Conservation (phyloP, 2,329 filamentous ascomycete species). For the Clonostachys chloroleuca region DNA sequence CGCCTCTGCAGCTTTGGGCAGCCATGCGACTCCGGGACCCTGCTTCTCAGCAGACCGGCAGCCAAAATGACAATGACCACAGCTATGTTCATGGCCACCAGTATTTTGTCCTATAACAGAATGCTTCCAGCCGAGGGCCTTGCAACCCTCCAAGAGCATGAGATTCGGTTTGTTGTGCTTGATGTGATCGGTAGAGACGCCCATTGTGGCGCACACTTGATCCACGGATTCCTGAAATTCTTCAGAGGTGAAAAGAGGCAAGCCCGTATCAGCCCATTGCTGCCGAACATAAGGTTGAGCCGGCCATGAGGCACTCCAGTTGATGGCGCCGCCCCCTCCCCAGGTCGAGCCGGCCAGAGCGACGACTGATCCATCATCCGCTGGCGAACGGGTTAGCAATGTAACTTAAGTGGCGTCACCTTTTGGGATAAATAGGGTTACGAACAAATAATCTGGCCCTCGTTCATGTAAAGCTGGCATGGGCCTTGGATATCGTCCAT, state of each 20-base stretch:
- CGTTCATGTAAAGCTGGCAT: conserved; percentile 4
- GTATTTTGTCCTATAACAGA: conserved; percentile 72
- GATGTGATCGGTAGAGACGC: conserved; percentile 57
- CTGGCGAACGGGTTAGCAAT: neutral
- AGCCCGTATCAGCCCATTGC: conserved; percentile 65
- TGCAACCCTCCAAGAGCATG: conserved; percentile 64
- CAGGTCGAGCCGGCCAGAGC: conserved; percentile 64
- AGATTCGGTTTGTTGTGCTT: conserved; percentile 65
- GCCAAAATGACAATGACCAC: conserved; percentile 50
- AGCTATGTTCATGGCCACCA: conserved; percentile 60
- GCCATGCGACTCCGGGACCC: conserved; percentile 66
- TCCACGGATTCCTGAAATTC: conserved; percentile 71
- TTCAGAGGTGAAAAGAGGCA: conserved; percentile 66
- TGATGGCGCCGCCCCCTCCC: conserved; percentile 76
- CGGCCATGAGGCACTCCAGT: conserved; percentile 60
- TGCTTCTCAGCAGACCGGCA: conserved; percentile 66
- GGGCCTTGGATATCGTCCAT: conserved; percentile 36
- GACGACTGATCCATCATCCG: conserved; percentile 45
- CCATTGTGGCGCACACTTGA: conserved; percentile 71
- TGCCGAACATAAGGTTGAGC: conserved; percentile 67
- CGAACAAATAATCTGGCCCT: neutral
- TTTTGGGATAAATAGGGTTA: neutral
- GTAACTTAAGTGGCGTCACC: neutral
- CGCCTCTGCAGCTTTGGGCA: conserved; percentile 67
- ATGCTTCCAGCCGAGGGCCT: conserved; percentile 63